Conservation (phyloP, 495 filamentous ascomycete species). For the Xylaria castorea region DNA sequence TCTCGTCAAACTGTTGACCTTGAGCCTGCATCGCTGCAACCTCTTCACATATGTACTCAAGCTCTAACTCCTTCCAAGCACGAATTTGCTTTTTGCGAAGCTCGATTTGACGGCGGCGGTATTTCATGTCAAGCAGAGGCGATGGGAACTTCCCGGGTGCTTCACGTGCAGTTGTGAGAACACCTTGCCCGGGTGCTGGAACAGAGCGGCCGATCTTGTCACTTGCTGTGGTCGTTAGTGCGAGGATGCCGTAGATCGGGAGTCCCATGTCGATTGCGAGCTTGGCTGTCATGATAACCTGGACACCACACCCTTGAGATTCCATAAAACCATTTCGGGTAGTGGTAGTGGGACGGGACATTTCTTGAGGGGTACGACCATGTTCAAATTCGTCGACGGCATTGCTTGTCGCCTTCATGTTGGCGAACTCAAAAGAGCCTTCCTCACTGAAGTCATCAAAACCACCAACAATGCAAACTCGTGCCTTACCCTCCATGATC, state of each 20-base stretch:
- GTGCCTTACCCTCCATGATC: constrained; percentile 96
- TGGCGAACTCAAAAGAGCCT: constrained; percentile 98
- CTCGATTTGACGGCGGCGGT: constrained; percentile 92
- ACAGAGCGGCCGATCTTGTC: constrained; percentile 99
- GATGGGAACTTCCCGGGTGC: constrained; percentile 89
- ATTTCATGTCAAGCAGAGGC: constrained; percentile 94
- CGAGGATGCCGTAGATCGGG: constrained; percentile 94
- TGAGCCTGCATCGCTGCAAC: constrained; percentile 88
- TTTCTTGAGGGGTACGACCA: constrained; percentile 92
- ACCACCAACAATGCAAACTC: constrained; percentile 95
- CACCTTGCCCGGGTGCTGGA: constrained; percentile 93
- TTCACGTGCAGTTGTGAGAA: constrained; percentile 96
- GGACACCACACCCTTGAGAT: constrained; percentile 97
- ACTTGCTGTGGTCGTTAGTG: constrained; percentile 93
- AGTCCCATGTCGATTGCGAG: constrained; percentile 98
- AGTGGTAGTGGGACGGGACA: constrained; percentile 97
- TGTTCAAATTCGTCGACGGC: constrained; percentile 95
- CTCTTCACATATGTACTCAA: constrained; percentile 91
- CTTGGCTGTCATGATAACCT: constrained; percentile 97
- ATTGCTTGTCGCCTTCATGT: constrained; percentile 99
- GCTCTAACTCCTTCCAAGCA: constrained; percentile 93
- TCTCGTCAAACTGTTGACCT: constrained; percentile 71
- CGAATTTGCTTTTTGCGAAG: constrained; percentile 90
- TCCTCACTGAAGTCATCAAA: constrained; percentile 99
- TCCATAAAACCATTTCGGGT: constrained; percentile 99